Percentiles rank a stretch among this genome's conserved stretches.
Conservation (phyloP, 108 stramenopile genomes). For the Skeletonema grethae region DNA sequence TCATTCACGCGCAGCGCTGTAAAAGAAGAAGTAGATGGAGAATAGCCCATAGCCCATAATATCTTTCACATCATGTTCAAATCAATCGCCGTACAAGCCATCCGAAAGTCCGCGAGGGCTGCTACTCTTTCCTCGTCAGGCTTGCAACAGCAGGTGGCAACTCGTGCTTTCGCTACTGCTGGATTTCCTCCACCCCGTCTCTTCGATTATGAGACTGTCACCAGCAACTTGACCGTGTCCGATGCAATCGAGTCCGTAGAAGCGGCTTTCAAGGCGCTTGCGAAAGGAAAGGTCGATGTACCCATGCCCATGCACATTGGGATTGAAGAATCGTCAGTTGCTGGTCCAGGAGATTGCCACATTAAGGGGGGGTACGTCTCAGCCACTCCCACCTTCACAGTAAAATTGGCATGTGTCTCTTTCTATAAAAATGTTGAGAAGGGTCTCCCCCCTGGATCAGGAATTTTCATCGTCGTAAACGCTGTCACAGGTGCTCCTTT, state of each 20-base stretch:
- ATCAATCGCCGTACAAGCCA: not conserved
- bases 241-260: conserved; percentile 90
- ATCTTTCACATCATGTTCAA: not conserved
- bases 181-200: conserved; percentile 79
- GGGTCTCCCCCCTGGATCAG: conserved; percentile 84
- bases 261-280: conserved; percentile 84
- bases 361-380: conserved; percentile 88
- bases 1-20: no score
- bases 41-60: no score
- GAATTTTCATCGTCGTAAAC: conserved; percentile 91
- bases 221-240: conserved; percentile 69
- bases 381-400: conserved; percentile 86
- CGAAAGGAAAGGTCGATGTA: conserved; percentile 92
- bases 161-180: conserved; percentile 41
- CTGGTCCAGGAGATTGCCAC: conserved; percentile 94
- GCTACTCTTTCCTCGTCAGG: not conserved
- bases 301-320: conserved; percentile 97
- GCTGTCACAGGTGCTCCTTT: conserved; percentile 90
- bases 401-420: conserved; percentile 89
- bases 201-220: conserved; percentile 87
- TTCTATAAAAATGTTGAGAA: conserved; percentile 93
- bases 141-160: conserved; percentile 11
- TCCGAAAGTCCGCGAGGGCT: not conserved
- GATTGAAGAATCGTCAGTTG: conserved; percentile 78
- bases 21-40: no score